phyloP scores from a whole-genome alignment of 495 filamentous ascomycete species.

The Aspergillus bridgeri region DNA sequence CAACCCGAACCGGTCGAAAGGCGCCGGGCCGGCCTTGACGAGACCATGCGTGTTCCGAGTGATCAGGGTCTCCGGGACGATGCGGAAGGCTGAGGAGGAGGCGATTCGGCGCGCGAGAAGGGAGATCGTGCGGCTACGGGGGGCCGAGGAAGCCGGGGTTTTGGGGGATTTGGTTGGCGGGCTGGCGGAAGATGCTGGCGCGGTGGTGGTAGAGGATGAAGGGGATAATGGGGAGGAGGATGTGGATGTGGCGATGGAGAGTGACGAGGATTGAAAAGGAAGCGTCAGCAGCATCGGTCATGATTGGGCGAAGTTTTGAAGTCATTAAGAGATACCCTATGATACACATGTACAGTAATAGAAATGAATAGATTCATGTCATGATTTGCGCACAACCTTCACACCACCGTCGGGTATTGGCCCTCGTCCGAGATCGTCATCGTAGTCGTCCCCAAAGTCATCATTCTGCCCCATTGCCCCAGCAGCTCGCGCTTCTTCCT shows the following conservation, averaged over 20 bases:
- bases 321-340: constrained; percentile 39
- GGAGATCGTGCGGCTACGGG: constrained; percentile 62
- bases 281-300: neutral
- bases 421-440: constrained; percentile 28
- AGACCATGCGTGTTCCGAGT: constrained; percentile 74
- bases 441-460: constrained; percentile 32
- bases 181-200: constrained; percentile 18
- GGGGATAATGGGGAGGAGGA: constrained; percentile 47
- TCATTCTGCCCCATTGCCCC: constrained; percentile 16
- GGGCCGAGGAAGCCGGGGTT: constrained; percentile 38
- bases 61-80: constrained; percentile 89
- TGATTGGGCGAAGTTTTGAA: constrained; percentile 8
- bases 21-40: constrained; percentile 32
- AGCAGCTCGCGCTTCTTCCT: constrained; percentile 19
- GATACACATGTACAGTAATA: constrained; percentile 23
- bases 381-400: constrained; percentile 43
- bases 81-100: constrained; percentile 87
- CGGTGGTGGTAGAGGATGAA: constrained; percentile 16
- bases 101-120: constrained; percentile 71
- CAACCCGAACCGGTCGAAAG: constrained; percentile 21
- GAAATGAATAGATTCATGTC: constrained; percentile 12
- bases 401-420: constrained; percentile 44
- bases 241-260: constrained; percentile 44
- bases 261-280: constrained; percentile 26
- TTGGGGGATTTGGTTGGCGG: constrained; percentile 37